Base-by-base conservation (phyloP, 2,329 filamentous ascomycete species). In the Botrytis byssoidea region DNA sequence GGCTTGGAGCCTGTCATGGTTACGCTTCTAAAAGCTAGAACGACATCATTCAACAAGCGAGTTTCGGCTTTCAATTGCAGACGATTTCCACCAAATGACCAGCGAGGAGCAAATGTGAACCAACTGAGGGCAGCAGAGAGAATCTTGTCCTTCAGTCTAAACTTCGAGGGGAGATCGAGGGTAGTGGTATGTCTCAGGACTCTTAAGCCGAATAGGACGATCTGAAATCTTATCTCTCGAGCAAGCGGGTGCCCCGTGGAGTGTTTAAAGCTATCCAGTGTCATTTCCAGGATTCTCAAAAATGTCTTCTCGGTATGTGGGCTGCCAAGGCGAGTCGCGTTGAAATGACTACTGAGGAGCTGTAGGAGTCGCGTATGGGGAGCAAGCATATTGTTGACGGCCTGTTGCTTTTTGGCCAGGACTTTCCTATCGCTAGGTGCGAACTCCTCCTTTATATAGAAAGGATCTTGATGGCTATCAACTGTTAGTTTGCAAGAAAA, bases 41-140 rank as follows among this genome's bases (percentile, higher is more conserved):
- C 85, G 51, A 98, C 90, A 80, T 98, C 94, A 10, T 88, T 87
- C 57, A 98, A 87, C 29, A 97, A 85, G 77, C 92, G 92, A 48
- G 94, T 89, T 83, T 99, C 96, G 0, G 97, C 95, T 84, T 97
- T 98, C 70, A 98, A 86, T 81, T 99, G 96, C 25, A 99, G 84
- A 67, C 93, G 89, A 81, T 98, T 99, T 79, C 95, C 96, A 73
- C 96, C 96, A 82, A 96, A 98, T 0, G 96, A 97, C 95, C 96
- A 99, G 77, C 90, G 89, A 22, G 95, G 93, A 9, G 93, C 85
- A 77, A 91, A 89, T 57, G 87, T 89, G 83, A 99, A 99, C 97
- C 97, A 99, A 75, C 88, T 90, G 46, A 99, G 85, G 22, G 90
- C 95, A 44, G 94, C 94, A 9, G 94, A 95, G 55, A 99, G 83